Evolutionary conservation across 169 alveolate species (phyloP).

Genomic region (Eimeria sp.): DNA sequence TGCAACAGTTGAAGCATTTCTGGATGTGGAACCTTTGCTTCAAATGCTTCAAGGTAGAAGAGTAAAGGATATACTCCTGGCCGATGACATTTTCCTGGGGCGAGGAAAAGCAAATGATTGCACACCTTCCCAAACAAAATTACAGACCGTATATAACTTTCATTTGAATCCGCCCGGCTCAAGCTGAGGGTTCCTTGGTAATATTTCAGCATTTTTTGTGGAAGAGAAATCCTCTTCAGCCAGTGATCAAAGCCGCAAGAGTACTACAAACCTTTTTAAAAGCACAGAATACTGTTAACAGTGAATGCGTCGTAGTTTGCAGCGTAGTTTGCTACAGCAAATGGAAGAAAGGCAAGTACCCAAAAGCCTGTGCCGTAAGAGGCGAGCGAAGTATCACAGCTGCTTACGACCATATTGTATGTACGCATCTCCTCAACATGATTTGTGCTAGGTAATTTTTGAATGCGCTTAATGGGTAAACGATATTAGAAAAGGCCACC

Average conservation of each 20-base stretch:
- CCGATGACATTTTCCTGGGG: constrained; percentile 38
- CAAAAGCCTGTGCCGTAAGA: not conserved
- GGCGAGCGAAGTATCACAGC: not conserved
- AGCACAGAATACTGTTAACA: not conserved
- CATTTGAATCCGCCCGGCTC: not conserved
- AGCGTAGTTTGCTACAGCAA: not conserved
- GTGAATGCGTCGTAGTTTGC: not conserved
- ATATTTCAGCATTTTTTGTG: not conserved
- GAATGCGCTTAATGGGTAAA: not conserved
- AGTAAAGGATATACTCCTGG: constrained; percentile 32
- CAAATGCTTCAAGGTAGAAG: constrained; percentile 71
- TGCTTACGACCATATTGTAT: not conserved
- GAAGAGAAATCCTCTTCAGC: not conserved
- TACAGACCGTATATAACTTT: not conserved
- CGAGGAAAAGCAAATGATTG: not conserved
- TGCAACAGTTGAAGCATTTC: constrained; percentile 41
- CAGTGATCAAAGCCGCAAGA: not conserved
- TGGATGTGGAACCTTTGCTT: constrained; percentile 51
- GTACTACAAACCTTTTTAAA: not conserved
- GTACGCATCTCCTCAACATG: too few species aligned
- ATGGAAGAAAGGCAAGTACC: not conserved
- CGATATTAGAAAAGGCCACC: not conserved
- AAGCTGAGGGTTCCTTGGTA: not conserved
- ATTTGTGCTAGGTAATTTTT: too few species aligned
- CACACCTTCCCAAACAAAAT: not conserved